Percentiles rank a stretch among this genome's conserved stretches.
These are phyloP conservation scores for Sporothrix protearum DNA, from an alignment of 2,329 filamentous ascomycete species.

Conservation along the genomic window DNA sequence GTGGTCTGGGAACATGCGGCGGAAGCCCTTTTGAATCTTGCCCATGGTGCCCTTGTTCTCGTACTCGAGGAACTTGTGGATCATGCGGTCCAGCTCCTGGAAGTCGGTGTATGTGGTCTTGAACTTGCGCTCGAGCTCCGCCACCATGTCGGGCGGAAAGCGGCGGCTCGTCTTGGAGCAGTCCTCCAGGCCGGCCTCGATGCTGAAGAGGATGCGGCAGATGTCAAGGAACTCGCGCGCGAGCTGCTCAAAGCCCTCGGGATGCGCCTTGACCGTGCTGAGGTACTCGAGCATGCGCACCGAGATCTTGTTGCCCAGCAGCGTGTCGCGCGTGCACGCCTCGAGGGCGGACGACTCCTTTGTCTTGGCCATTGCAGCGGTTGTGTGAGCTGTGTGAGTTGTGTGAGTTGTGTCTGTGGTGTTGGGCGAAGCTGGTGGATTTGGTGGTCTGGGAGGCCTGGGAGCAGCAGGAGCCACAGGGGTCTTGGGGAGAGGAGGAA, in stretches of 20 bases:
- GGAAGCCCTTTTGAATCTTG: conserved; percentile 58
- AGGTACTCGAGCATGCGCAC: conserved; percentile 63
- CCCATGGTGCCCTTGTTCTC: conserved; percentile 60
- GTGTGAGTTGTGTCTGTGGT: background rate
- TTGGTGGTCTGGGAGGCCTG: background rate
- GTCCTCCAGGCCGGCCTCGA: conserved; percentile 62
- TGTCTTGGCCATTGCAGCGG: conserved; percentile 30
- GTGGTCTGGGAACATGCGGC: conserved; percentile 60
- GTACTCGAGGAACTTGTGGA: conserved; percentile 58
- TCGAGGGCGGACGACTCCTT: conserved; percentile 41
- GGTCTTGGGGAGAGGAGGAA: background rate
- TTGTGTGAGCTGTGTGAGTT: background rate
- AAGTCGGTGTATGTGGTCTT: conserved; percentile 60
- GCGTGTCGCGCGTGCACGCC: conserved; percentile 56
- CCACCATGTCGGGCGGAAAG: conserved; percentile 57
- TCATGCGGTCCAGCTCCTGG: conserved; percentile 59
- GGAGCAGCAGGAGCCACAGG: background rate
- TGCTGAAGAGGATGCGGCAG: conserved; percentile 63
- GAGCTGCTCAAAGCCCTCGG: conserved; percentile 55
- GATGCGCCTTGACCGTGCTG: conserved; percentile 52
- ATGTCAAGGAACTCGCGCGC: conserved; percentile 65
- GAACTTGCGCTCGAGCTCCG: conserved; percentile 64
- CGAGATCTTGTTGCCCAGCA: conserved; percentile 60
- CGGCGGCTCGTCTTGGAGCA: conserved; percentile 44
- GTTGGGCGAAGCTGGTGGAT: background rate